Conservation (phyloP, 768 basidiomycete genomes). For the Russula compacta region DNA sequence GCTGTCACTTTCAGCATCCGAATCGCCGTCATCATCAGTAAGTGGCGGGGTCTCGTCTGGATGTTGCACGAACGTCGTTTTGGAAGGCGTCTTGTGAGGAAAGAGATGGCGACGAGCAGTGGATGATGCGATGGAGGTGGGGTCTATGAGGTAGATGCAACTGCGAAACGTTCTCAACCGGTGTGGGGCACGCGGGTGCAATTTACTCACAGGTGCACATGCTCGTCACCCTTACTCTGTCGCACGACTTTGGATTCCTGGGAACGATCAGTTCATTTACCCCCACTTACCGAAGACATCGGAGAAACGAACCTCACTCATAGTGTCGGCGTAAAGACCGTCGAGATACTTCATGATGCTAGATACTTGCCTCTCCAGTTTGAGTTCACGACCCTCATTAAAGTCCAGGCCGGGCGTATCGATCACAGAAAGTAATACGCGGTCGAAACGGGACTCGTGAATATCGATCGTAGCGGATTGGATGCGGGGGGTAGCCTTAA, state of each 20-base stretch:
- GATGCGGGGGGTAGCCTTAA: constrained; percentile 54
- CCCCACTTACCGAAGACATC: not conserved
- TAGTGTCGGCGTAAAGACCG: constrained; percentile 72
- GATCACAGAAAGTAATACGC: constrained; percentile 69
- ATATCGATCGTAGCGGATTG: constrained; percentile 70
- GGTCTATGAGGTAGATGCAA: constrained; percentile 82
- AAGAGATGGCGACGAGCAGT: constrained; percentile 42
- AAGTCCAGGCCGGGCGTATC: constrained; percentile 86
- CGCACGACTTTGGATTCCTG: constrained; percentile 86
- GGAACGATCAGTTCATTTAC: not conserved
- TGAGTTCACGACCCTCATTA: constrained; percentile 58
- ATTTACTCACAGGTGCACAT: constrained; percentile 69
- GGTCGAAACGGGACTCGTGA: constrained; percentile 73
- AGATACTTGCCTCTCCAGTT: constrained; percentile 71
- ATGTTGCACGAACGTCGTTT: constrained; percentile 46
- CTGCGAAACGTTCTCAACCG: constrained; percentile 29
- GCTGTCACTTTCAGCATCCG: constrained; percentile 43
- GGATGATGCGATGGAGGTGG: constrained; percentile 53
- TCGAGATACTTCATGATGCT: constrained; percentile 70
- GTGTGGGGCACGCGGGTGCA: not conserved
- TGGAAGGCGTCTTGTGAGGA: constrained; percentile 53
- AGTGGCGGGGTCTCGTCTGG: constrained; percentile 44
- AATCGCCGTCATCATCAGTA: constrained; percentile 33
- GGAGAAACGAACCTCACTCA: constrained; percentile 59
- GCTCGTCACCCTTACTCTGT: constrained; percentile 81